Percentiles rank a stretch among this genome's conserved stretches.
phyloP scores from a whole-genome alignment of 2,329 filamentous ascomycete species.

The Trichoderma sp. region DNA sequence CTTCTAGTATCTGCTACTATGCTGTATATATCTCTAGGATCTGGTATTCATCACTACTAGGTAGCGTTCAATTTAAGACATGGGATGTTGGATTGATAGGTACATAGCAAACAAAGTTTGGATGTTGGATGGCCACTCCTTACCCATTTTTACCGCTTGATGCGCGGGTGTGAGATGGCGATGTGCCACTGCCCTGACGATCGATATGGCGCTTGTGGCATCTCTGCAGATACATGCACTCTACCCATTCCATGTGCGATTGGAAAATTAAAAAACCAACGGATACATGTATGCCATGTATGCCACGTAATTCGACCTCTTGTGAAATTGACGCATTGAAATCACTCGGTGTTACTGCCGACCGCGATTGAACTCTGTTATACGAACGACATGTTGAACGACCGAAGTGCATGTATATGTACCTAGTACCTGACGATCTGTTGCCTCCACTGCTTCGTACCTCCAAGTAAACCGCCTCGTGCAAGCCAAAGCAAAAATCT shows the following conservation, averaged over 20 bases:
- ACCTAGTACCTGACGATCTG: background rate
- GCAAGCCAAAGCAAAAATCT: background rate
- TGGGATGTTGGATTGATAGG: background rate
- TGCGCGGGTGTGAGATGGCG: slow-evolving; percentile 3
- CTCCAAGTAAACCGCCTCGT: background rate
- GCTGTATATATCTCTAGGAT: background rate
- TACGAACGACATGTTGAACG: background rate
- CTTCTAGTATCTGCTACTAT: too few relatives aligned
- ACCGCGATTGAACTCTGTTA: background rate
- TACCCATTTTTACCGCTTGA: background rate
- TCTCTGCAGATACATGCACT: background rate
- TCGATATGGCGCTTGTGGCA: background rate
- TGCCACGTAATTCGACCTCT: background rate
- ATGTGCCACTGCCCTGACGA: background rate
- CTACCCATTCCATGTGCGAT: background rate
- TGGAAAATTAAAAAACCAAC: background rate
- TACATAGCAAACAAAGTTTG: background rate
- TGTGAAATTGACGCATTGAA: background rate
- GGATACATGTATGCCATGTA: background rate
- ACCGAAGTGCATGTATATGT: background rate
- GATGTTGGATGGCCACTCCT: background rate
- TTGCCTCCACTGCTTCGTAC: background rate
- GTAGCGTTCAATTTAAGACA: background rate
- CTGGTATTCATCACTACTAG: background rate
- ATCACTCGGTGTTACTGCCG: background rate